Percentiles rank a stretch among this genome's conserved stretches.
These are phyloP conservation scores for Salix purpurea DNA, from an alignment of 345 rosid genomes.

Conservation along the genomic window DNA sequence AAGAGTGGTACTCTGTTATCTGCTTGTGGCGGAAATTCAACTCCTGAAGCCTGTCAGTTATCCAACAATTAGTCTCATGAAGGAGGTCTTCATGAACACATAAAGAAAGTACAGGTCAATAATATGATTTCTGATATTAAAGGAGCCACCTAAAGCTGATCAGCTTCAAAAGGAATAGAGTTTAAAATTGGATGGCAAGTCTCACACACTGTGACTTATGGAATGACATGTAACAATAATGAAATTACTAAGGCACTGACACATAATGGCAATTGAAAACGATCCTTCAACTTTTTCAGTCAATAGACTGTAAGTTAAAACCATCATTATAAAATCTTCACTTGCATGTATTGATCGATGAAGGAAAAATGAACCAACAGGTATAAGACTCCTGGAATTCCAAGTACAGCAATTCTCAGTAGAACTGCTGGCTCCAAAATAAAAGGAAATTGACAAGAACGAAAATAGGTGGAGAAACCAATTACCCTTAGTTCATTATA, in stretches of 20 bases:
- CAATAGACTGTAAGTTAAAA: neutral
- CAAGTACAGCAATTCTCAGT: neutral
- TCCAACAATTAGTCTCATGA: neutral
- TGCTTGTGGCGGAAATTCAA: slow-evolving; percentile 85
- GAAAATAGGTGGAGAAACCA: neutral
- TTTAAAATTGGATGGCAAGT: neutral
- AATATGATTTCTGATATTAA: neutral
- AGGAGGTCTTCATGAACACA: neutral
- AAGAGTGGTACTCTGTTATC: slow-evolving; percentile 81
- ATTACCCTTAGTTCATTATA: slow-evolving; percentile 84
- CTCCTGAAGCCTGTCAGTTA: slow-evolving; percentile 64
- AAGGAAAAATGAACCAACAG: neutral
- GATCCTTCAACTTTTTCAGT: neutral
- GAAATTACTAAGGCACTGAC: too few species aligned
- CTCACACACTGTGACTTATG: neutral
- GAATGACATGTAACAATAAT: neutral
- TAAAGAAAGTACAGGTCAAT: neutral
- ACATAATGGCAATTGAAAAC: neutral
- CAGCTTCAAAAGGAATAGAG: neutral
- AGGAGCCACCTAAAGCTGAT: neutral
- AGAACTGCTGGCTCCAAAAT: neutral
- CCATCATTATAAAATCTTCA: neutral
- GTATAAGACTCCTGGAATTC: neutral
- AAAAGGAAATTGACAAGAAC: neutral
- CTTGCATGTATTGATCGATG: neutral